Base-by-base conservation (phyloP, 805 yeast genomes). In the Pichia gijzeniarum region DNA sequence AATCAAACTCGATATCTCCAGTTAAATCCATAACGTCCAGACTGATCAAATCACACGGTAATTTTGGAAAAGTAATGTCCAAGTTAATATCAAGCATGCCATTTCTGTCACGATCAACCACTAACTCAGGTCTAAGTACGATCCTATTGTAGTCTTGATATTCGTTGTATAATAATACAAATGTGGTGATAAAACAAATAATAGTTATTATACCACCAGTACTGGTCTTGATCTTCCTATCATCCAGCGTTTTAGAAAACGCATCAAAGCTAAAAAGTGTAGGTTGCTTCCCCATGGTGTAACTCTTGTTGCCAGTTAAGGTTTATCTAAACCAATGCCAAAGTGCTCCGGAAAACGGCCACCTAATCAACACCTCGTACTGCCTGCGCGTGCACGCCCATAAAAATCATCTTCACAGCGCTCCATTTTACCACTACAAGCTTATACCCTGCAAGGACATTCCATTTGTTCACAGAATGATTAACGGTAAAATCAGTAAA, bases 221-320 rank as follows among this genome's bases (percentile, higher is more conserved):
- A 5, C 91, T 74, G 4, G 99, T 93, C 51, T 85, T 80, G 49
- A 93, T 78, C 41, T 86, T 76, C 8, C 95, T 95, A 62, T 93
- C 99, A 59, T 91, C 98, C 31, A 87, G 90, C 5, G 97, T 86
- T 65, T 90, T 91, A 25, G 95, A 77, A 61, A 91, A 90, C n/a
- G 91, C 95, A 64, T 90, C 98, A 48, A 85, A 68, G 36, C 82
- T 77, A 40, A 85, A 60, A 52, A 80, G 64, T 49, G 58, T 54
- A 21, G 62, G 58, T 13, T 63, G 59, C 40, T 54, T 60, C 5
- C 59, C 59, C 65, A 62, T 62, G 22, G 18, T 21, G 5, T 35
- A 20, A 10, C 37, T 19, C 19, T 18, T 5, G 18, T 18, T 7
- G 18, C 9, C 10, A 25, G 28, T 25, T 6, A 25, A 25, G 9